Percentiles rank a stretch among this genome's conserved stretches.
These are phyloP conservation scores for Trypanosoma mega DNA, from an alignment of 208 protist genomes.

Conservation along the genomic window DNA sequence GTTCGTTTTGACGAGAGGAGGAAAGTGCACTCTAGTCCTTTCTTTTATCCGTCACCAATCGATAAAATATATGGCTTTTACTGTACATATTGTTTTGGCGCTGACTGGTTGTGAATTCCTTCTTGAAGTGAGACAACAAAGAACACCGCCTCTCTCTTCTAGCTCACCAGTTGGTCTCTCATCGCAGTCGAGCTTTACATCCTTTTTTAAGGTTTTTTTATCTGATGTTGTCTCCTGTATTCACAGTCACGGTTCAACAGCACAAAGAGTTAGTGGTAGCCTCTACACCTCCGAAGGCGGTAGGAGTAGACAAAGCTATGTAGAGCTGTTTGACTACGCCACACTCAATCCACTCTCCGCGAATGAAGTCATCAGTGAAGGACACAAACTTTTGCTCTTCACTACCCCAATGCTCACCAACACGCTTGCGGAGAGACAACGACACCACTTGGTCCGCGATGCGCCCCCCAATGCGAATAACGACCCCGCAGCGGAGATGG, in stretches of 20 bases:
- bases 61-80: conserved; percentile 23
- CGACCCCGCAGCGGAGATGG: too few species aligned
- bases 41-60: background rate
- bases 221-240: conserved; percentile 22
- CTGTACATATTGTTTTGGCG: conserved; percentile 23
- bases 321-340: conserved; percentile 28
- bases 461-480: too few species aligned
- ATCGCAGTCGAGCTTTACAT: background rate
- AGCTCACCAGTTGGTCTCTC: conserved; percentile 9
- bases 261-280: background rate
- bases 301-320: conserved; percentile 7
- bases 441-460: too few species aligned
- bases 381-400: conserved; percentile 28
- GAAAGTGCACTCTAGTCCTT: background rate
- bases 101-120: conserved; percentile 17
- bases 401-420: conserved; percentile 7
- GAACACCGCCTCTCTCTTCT: conserved; percentile 3
- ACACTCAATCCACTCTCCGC: conserved; percentile 10
- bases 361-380: conserved; percentile 19
- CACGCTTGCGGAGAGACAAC: conserved; percentile 3
- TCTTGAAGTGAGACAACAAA: conserved; percentile 14
- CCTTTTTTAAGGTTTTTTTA: conserved; percentile 21
- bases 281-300: background rate
- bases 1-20: background rate
- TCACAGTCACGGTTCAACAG: background rate